Evolutionary conservation across 2,329 filamentous ascomycete genomes (phyloP), one percentile per base, ranked within the genome.

Genomic region (Tolypocladium tundrense): DNA sequence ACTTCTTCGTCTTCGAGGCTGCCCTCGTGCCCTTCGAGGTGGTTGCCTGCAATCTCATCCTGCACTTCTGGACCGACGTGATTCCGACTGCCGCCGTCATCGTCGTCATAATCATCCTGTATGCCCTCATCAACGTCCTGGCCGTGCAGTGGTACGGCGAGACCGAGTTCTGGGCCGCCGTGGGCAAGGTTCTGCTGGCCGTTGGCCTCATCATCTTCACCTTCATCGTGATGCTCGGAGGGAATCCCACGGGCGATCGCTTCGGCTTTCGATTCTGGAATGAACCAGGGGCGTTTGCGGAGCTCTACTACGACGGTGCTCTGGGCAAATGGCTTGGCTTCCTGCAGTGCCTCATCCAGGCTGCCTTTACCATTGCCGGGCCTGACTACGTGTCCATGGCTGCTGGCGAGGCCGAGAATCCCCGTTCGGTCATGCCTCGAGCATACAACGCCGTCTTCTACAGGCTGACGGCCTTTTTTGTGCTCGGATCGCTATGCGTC

Each of bases 371-470:
- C 1, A 82, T 88, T 57, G 81, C 82, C 1, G 87, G 86, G 0
- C 85, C 85, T 0, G 86, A 89, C 64, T 88, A 88, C 61, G 81
- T 89, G 33, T 77, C 79, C 6, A 85, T 84, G 66, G 88, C 88
- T 0, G 87, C 87, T 2, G 87, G 85, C 21, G 88, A 91, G 69
- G 81, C 87, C 1, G 81, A 88, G 64, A 88, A 90, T 63, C 88
- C 88, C 0, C 83, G 88, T 19, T 73, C 73, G 21, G 81, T 87
- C 24, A 83, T 94, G 70, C 88, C 88, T 0, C 83, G 81, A 45
- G 89, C 89, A 1, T 91, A 85, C 72, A 90, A 90, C 60, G 84
- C 87, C 54, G 88, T 92, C 1, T 91, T 92, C 70, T 91, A 89
- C 70, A 86, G 90, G 39, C 75, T 93, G 39, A 87, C 87, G 0